A percentile compares a stretch with the other conserved stretches of the same genome.
Conservation (phyloP, 352 stramenopile genomes). For the Globisporangium spiculum region DNA sequence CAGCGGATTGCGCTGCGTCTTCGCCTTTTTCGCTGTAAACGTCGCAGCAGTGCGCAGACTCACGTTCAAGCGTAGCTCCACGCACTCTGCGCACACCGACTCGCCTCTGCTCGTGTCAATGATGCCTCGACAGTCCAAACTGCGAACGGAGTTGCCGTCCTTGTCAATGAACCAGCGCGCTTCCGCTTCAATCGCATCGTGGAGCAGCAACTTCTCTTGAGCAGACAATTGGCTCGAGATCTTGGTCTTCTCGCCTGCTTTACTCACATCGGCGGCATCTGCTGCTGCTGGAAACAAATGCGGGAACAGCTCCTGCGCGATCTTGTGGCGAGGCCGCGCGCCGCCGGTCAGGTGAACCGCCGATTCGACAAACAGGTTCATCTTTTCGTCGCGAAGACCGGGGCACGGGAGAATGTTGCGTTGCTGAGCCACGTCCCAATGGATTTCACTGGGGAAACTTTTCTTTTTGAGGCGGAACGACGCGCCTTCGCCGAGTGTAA, state of each 20-base stretch:
- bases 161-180: constrained; percentile 81
- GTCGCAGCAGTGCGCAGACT: constrained; percentile 42
- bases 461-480: constrained; percentile 30
- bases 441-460: constrained; percentile 51
- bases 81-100: constrained; percentile 40
- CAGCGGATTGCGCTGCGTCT: constrained; percentile 35
- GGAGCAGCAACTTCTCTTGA: constrained; percentile 61
- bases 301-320: constrained; percentile 71
- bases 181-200: constrained; percentile 73
- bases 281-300: constrained; percentile 37
- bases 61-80: constrained; percentile 46
- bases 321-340: constrained; percentile 52
- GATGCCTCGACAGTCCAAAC: constrained; percentile 58
- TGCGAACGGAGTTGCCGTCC: constrained; percentile 64
- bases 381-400: constrained; percentile 54
- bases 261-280: background rate
- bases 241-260: background rate
- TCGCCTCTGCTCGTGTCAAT: constrained; percentile 42
- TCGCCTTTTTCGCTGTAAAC: constrained; percentile 37
- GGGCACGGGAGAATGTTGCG: constrained; percentile 56
- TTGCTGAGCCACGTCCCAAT: constrained; percentile 45
- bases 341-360: constrained; percentile 67
- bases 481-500: constrained; percentile 7
- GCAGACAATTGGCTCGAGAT: constrained; percentile 1
- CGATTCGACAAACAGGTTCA: constrained; percentile 48